Percentiles rank a stretch among this genome's conserved stretches.
Conservation (phyloP, 257 asterid genomes). For the Lantana camara region DNA sequence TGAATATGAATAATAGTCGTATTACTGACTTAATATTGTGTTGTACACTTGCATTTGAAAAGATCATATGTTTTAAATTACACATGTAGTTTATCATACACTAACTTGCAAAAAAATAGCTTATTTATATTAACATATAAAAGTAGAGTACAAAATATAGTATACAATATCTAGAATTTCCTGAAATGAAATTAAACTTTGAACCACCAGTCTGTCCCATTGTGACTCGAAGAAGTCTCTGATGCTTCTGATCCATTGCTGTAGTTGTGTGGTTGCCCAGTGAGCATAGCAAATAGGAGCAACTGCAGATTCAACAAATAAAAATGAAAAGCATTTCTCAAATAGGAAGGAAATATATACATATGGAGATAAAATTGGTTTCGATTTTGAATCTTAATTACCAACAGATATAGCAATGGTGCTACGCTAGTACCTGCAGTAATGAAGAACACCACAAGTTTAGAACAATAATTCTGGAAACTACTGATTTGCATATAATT, state of each 20-base stretch:
- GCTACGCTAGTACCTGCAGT: slow-evolving; percentile 87
- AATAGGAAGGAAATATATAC: too few species aligned
- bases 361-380: neutral
- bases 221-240: slow-evolving; percentile 34
- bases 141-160: too few species aligned
- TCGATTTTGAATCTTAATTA: slow-evolving; percentile 29
- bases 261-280: slow-evolving; percentile 31
- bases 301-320: slow-evolving; percentile 23
- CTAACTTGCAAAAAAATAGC: too few species aligned
- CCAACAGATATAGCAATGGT: slow-evolving; percentile 95
- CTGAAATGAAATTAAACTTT: too few species aligned
- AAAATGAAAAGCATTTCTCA: neutral
- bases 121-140: too few species aligned
- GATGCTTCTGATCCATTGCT: slow-evolving; percentile 36
- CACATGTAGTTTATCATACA: too few species aligned
- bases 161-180: too few species aligned
- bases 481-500: neutral
- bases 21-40: too few species aligned
- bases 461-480: neutral
- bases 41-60: too few species aligned
- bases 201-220: too few species aligned
- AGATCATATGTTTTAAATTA: too few species aligned
- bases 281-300: slow-evolving; percentile 35
- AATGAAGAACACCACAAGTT: neutral
- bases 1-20: too few species aligned